Evolutionary conservation across 495 filamentous ascomycete genomes (phyloP), one percentile per base, ranked within the genome.

Genomic region (Acidomyces sp.): DNA sequence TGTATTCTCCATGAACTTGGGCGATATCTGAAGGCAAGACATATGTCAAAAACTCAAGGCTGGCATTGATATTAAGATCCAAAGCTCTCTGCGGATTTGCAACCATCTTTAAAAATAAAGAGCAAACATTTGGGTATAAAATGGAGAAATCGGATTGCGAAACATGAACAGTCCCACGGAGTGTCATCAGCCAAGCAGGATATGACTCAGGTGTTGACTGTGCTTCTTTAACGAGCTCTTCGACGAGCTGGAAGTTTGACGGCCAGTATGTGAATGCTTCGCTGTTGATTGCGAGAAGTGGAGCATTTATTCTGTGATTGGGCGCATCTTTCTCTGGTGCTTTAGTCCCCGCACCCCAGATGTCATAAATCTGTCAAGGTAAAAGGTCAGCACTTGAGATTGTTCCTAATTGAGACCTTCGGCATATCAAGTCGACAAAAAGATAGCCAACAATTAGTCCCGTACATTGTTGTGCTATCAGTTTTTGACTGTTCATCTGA

Each of bases 261-360:
- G 62, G 61, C 73, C 73, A 75, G 54, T 75, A 68, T 60, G 71
- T 71, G 53, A 75, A 77, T 3, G 70, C 74, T 55, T 78, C 71
- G 11, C 65, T 69, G 43, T 74, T 76, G 55, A 78, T 66, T 13
- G 64, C 68, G 11, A 75, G 55, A 10, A 78, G 51, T 13, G 71
- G 73, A 20, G 60, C 58, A 37, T 55, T 53, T 24, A 76, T 62
- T 12, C 59, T 53, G 40, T 67, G 58, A 10, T 57, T 37, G 6
- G 58, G 43, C 11, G 32, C 12, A 5, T 63, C 52, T 9, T 53
- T 45, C 23, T 43, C 44, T 2, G 50, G 51, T 13, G 55, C 53
- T 11, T 46, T 49, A 20, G 54, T 51, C 1, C 55, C 52, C 12
- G 52, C 61, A 4, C 71, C 71, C 63, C 74, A 77, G 17, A 67